These are phyloP conservation scores for Trametes polyzona DNA, from an alignment of 1,284 basidiomycete genomes.

Conservation along the genomic window DNA sequence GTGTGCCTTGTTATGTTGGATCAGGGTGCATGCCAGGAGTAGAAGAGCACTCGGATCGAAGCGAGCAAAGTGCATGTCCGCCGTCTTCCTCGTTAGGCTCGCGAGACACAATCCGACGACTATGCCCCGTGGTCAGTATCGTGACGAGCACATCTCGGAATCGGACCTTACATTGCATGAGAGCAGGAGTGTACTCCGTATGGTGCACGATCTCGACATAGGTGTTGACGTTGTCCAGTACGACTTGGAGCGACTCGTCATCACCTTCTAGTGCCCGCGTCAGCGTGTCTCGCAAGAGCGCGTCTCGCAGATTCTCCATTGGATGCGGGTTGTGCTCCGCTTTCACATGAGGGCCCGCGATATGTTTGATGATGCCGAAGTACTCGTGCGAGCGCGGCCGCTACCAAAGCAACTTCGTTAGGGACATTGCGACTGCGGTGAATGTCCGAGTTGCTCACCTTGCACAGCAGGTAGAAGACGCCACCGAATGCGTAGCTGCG, in stretches of 20 bases:
- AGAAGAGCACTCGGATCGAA: conserved; percentile 63
- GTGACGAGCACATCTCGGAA: conserved; percentile 5
- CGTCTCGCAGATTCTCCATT: conserved; percentile 48
- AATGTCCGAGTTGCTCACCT: conserved; percentile 42
- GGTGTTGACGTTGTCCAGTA: conserved; percentile 57
- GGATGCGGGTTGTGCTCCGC: conserved; percentile 33
- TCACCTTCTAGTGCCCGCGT: conserved; percentile 53
- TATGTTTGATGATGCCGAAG: conserved; percentile 56
- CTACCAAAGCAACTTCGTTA: conserved; percentile 32
- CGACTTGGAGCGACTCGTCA: conserved; percentile 47
- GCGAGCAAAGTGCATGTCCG: conserved; percentile 50
- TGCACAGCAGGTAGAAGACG: conserved; percentile 58
- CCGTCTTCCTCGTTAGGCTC: conserved; percentile 54
- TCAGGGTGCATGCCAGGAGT: conserved; percentile 50
- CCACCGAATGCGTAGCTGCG: conserved; percentile 57
- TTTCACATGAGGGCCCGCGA: conserved; percentile 45
- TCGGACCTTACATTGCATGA: conserved; percentile 55
- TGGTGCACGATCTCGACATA: conserved; percentile 59
- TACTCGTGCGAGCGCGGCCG: conserved; percentile 51
- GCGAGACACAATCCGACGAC: conserved; percentile 60
- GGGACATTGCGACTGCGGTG: neutral
- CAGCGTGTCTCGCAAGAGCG: conserved; percentile 59
- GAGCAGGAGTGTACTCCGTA: conserved; percentile 50
- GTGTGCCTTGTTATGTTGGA: conserved; percentile 63
- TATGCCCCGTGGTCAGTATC: conserved; percentile 29